phyloP scores from a whole-genome alignment of 2,329 filamentous ascomycete species.

The Lojkania enalia region DNA sequence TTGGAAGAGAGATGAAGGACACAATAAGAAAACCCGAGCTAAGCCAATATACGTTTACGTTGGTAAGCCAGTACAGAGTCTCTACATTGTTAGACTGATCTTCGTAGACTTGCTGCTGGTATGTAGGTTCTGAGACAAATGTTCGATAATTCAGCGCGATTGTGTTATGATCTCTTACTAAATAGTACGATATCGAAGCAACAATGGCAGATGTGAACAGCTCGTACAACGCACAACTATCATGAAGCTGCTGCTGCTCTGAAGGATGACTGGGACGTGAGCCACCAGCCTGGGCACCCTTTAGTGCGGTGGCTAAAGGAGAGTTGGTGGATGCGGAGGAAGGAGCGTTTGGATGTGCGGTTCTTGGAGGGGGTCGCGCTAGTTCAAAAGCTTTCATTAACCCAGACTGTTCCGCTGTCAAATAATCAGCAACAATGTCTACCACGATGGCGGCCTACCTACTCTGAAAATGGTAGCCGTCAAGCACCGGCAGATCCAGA shows the following conservation, averaged over 20 bases:
- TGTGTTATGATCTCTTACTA: slow-evolving; percentile 37
- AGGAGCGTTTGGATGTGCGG: slow-evolving; percentile 23
- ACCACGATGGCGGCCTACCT: slow-evolving; percentile 8
- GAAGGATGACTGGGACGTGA: slow-evolving; percentile 12
- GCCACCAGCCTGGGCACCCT: slow-evolving; percentile 22
- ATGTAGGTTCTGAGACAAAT: slow-evolving; percentile 33
- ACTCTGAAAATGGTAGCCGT: slow-evolving; percentile 38
- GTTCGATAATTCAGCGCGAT: slow-evolving; percentile 44
- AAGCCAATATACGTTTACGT: slow-evolving; percentile 38
- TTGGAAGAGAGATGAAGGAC: slow-evolving; percentile 31
- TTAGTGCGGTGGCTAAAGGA: slow-evolving; percentile 24
- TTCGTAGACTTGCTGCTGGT: slow-evolving; percentile 11
- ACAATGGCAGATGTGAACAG: slow-evolving; percentile 44
- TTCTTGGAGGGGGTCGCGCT: slow-evolving; percentile 33
- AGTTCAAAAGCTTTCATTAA: slow-evolving; percentile 40
- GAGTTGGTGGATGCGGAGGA: slow-evolving; percentile 21
- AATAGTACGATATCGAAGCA: slow-evolving; percentile 38
- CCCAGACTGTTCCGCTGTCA: slow-evolving; percentile 36
- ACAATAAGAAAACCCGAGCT: slow-evolving; percentile 41
- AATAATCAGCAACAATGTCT: slow-evolving; percentile 21
- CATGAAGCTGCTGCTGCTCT: slow-evolving; percentile 29
- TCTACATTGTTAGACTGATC: slow-evolving; percentile 8
- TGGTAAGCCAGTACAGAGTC: slow-evolving; percentile 29
- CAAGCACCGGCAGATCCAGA: slow-evolving; percentile 28
- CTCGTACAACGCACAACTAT: slow-evolving; percentile 42